Base-by-base conservation (phyloP, 148 eudicot genomes). In the Chenopodium suecicum region DNA sequence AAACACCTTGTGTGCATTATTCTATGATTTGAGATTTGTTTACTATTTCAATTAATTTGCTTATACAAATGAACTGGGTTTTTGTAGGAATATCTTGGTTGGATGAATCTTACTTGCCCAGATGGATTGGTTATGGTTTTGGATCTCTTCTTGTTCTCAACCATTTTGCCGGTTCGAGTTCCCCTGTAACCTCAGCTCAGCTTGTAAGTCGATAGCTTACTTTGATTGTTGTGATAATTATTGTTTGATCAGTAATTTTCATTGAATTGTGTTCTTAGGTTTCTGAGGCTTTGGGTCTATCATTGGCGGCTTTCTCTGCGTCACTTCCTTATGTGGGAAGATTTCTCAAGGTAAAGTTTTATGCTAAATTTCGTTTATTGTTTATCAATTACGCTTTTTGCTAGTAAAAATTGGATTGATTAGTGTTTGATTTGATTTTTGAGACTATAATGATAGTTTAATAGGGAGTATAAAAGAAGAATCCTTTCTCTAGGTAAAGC, bases 31-130 rank as follows among this genome's bases (percentile, higher is more conserved):
- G 80, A 14, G 7, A 2, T 75, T 50, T 37, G 20, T n/a, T 8
- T 9, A 22, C 56, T n/a, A 25, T 32, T 72, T 65, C 22, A 2
- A 29, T 14, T 79, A 23, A 23, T 70, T 75, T 75, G 41, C 7
- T 54, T 22, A 11, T 73, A 25, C 23, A 41, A 14, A 31, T 75
- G 64, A 70, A 54, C 29, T 73, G 74, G 79, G 3, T 44, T 41
- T 78, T 3, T 78, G 50, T 50, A 94, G 98, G 98, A 80, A 92
- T 95, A 32, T 89, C 99, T 73, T 92, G 99, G 75, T 83, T 96
- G 86, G 98, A 96, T 47, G 98, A 95, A 86, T 95, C 98, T 9
- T 91, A 95, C 82, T 87, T 95, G 84, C 98, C 98, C 82, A 94
- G 97, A 94, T 96, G 91, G 91, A 87, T 96, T 78, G 99, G 98